Base-by-base conservation (phyloP, 805 yeast species). In the Sporopachydermia quercuum region DNA sequence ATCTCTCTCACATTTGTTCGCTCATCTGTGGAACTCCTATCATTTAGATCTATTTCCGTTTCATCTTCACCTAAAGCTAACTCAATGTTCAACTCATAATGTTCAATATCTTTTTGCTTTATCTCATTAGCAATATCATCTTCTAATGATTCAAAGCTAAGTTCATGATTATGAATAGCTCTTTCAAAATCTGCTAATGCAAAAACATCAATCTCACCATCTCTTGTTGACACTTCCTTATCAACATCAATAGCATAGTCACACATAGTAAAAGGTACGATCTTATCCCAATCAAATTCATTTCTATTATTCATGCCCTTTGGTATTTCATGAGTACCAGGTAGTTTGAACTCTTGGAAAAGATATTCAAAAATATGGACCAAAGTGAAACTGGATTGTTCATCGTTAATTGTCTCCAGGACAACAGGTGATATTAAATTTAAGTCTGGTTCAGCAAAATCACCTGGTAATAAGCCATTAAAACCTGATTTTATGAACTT, bases 381-480 rank as follows among this genome's bases (percentile, higher is more conserved):
- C 8, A 23, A 23, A n/a, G 30, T 23, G 13, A n/a, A 65, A 0
- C 81, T 68, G 0, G 63, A 45, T 2, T 52, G 46, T 5, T 48
- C 37, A 15, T 54, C 46, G 4, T 47, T 49, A 11, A 53, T 51
- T 3, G 59, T 50, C 18, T 59, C 38, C n/a, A n/a, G n/a, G n/a
- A n/a, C n/a, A n/a, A n/a, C n/a, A n/a, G n/a, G n/a, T n/a, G n/a
- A n/a, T n/a, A n/a, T n/a, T n/a, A n/a, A n/a, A n/a, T n/a, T n/a
- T 3, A 46, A 42, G 1, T 38, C 49, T 1, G 52, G 48, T 47
- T 78, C 94, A 3, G 54, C 50, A 52, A 87, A 89, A 49, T 84
- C 91, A 2, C 93, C 94, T 0, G 97, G 97, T 27, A 89, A 61
- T 44, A 87, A 61, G 0, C 96, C 96, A 54, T 78, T 73, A 57